Conservation (phyloP, 1,284 basidiomycete genomes). For the Rhodotorula glutinis region DNA sequence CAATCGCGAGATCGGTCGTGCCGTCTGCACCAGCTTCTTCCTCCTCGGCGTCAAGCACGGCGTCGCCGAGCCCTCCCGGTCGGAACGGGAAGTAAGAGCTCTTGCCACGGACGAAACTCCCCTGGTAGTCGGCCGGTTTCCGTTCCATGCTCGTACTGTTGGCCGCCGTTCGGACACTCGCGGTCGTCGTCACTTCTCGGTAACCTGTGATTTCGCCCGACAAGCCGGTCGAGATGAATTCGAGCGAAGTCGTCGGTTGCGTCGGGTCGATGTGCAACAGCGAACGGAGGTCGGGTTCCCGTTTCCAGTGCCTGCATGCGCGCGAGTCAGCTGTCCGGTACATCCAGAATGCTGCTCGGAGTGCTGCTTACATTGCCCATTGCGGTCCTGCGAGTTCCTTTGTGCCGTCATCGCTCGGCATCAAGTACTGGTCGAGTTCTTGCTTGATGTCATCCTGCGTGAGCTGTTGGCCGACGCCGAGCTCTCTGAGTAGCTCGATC, state of each 20-base stretch:
- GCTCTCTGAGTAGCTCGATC: constrained; percentile 16
- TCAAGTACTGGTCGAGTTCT: constrained; percentile 28
- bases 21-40: constrained; percentile 5
- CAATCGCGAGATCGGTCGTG: constrained; percentile 54
- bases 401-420: constrained; percentile 18
- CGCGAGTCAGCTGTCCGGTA: not conserved
- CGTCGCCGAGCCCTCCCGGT: constrained; percentile 70
- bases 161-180: constrained; percentile 54
- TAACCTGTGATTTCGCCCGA: constrained; percentile 76
- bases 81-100: constrained; percentile 86
- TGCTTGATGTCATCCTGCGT: constrained; percentile 12
- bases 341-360: too few relatives aligned
- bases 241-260: constrained; percentile 70
- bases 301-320: constrained; percentile 32
- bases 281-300: constrained; percentile 26
- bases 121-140: constrained; percentile 63
- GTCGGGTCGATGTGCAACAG: constrained; percentile 54
- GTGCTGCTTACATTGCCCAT: constrained; percentile 29
- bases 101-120: constrained; percentile 86
- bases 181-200: constrained; percentile 61
- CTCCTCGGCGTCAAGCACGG: constrained; percentile 26
- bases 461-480: constrained; percentile 23
- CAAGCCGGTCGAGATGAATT: constrained; percentile 72
- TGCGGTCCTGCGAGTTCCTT: constrained; percentile 30
- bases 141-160: constrained; percentile 79